phyloP scores from a whole-genome alignment of 2,329 filamentous ascomycete genomes.

The Curvularia lunata region DNA sequence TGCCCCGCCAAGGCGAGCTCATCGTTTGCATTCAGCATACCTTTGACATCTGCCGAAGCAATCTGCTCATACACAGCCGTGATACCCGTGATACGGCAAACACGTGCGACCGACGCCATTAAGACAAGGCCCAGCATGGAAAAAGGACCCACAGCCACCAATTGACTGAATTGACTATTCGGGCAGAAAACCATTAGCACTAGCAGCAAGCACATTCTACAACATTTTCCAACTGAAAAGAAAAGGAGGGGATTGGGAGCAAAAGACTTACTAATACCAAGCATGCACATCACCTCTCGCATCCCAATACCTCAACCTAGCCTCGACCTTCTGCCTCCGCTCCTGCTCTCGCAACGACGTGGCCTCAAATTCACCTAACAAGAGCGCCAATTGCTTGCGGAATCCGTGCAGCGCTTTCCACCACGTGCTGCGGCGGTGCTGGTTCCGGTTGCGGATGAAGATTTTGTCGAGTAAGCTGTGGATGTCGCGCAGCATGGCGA shows the following conservation, averaged over 20 bases:
- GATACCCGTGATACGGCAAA: constrained; percentile 51
- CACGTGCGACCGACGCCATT: constrained; percentile 51
- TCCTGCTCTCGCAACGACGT: constrained; percentile 22
- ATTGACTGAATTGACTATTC: constrained; percentile 52
- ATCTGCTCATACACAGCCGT: constrained; percentile 52
- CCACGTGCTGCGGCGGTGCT: constrained; percentile 83
- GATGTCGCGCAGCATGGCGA: constrained; percentile 47
- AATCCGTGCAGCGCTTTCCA: constrained; percentile 77
- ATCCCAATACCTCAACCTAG: constrained; percentile 50
- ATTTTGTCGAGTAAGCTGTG: constrained; percentile 71
- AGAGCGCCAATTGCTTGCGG: constrained; percentile 66
- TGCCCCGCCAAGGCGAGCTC: constrained; percentile 45
- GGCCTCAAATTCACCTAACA: constrained; percentile 52
- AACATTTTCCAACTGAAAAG: background rate
- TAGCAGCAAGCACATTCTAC: background rate
- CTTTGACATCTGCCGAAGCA: constrained; percentile 51
- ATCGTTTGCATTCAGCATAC: constrained; percentile 53
- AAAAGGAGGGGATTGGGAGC: background rate
- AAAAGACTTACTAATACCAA: constrained; percentile 46
- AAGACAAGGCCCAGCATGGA: constrained; percentile 54
- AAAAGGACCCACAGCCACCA: constrained; percentile 55
- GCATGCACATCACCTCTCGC: constrained; percentile 39
- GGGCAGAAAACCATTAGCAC: constrained; percentile 5
- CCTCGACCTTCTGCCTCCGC: constrained; percentile 31
- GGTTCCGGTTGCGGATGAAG: constrained; percentile 86